Percentiles rank a stretch among this genome's conserved stretches.
Evolutionary conservation across 805 yeast genomes (phyloP).

Genomic region (Pichia nakasei): DNA sequence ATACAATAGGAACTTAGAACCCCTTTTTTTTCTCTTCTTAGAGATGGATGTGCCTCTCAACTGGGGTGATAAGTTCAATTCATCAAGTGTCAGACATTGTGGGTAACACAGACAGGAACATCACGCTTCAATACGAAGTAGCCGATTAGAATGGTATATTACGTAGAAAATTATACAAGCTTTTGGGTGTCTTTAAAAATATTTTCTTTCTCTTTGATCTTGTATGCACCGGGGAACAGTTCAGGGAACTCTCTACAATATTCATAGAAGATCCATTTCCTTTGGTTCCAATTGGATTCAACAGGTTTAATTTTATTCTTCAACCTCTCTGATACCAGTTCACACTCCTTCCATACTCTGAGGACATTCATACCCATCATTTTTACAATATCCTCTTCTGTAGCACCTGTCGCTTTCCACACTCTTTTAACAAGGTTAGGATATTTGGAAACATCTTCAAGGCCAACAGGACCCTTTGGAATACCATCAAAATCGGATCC

Average conservation of each 20-base stretch:
- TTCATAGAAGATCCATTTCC: slow-evolving; percentile 34
- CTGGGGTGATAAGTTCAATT: no score
- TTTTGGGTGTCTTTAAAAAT: slow-evolving; percentile 9
- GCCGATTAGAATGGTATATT: neutral
- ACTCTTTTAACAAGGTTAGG: slow-evolving; percentile 36
- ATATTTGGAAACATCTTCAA: slow-evolving; percentile 49
- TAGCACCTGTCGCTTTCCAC: slow-evolving; percentile 28
- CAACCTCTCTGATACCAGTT: slow-evolving; percentile 21
- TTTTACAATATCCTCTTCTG: slow-evolving; percentile 35
- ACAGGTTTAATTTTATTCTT: slow-evolving; percentile 16
- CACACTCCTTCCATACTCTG: slow-evolving; percentile 40
- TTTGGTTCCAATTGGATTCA: slow-evolving; percentile 34
- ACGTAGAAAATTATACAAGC: neutral
- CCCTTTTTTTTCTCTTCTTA: no score
- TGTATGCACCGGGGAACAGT: slow-evolving; percentile 24
- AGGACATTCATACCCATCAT: slow-evolving; percentile 39
- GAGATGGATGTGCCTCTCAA: no score
- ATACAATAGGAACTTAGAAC: no score
- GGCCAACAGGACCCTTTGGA: slow-evolving; percentile 34
- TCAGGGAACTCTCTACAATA: slow-evolving; percentile 29
- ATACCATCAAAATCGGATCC: slow-evolving; percentile 50
- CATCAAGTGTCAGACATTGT: no score
- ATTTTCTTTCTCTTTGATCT: slow-evolving; percentile 12
- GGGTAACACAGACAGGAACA: no score
- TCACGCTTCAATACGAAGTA: no score